These are phyloP conservation scores for Nakazawaea sp. DNA, from an alignment of 805 yeast species.

Conservation along the genomic window DNA sequence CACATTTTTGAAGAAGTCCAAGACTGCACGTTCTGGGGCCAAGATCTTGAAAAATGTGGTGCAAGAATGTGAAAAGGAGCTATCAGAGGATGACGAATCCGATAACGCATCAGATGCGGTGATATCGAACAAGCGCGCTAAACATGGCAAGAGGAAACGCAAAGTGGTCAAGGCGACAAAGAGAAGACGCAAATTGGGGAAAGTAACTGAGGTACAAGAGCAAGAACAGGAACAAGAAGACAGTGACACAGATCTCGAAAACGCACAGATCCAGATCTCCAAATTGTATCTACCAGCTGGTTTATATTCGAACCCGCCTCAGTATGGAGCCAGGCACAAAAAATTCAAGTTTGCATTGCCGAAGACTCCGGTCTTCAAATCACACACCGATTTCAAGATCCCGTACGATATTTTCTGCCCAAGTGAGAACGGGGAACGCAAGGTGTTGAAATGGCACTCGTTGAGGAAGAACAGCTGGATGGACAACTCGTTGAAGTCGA, in stretches of 20 bases:
- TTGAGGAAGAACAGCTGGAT: slow-evolving; percentile 16
- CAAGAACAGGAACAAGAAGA: not conserved
- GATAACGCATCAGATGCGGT: too few relatives aligned
- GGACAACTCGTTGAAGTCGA: slow-evolving; percentile 2
- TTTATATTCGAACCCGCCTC: slow-evolving; percentile 13
- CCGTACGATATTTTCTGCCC: slow-evolving; percentile 30
- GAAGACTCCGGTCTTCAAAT: slow-evolving; percentile 15
- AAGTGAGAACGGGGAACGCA: slow-evolving; percentile 14
- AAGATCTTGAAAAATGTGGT: too few relatives aligned
- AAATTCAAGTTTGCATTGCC: slow-evolving; percentile 14
- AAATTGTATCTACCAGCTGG: slow-evolving; percentile 19
- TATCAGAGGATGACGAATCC: too few relatives aligned
- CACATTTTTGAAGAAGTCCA: too few relatives aligned
- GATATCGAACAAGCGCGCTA: too few relatives aligned
- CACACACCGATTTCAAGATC: slow-evolving; percentile 19
- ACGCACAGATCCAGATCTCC: not conserved
- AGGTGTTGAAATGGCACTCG: slow-evolving; percentile 23
- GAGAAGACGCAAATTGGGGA: too few relatives aligned
- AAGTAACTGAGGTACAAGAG: too few relatives aligned
- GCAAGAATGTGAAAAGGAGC: too few relatives aligned
- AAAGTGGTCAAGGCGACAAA: too few relatives aligned
- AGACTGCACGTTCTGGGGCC: too few relatives aligned
- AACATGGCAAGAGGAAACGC: too few relatives aligned
- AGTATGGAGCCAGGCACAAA: slow-evolving; percentile 1
- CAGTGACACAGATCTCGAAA: not conserved